These are phyloP conservation scores for Radiomyces spectabilis DNA, from an alignment of 192 early-diverging fungal genomes.

Conservation along the genomic window DNA sequence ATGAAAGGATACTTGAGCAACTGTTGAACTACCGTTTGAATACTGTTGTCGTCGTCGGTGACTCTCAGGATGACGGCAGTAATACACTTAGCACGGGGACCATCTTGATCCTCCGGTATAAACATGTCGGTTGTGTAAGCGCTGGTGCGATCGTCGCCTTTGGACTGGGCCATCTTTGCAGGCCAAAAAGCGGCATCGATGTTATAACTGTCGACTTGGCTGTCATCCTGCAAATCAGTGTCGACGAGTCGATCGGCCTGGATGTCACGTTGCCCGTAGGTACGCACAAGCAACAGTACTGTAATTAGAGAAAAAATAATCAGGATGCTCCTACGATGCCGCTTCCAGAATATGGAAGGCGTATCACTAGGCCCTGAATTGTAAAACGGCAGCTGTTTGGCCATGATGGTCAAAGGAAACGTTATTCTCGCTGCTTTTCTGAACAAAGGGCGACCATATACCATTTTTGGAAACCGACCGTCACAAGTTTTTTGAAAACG, in stretches of 20 bases:
- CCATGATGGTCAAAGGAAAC: too few species aligned
- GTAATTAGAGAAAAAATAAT: background rate
- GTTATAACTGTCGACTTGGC: too few species aligned
- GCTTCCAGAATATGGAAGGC: background rate
- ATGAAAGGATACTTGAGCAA: constrained; percentile 45
- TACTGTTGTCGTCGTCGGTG: constrained; percentile 8
- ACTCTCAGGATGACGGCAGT: constrained; percentile 41
- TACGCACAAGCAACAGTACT: background rate
- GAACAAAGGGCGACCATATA: too few species aligned
- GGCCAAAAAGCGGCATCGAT: background rate
- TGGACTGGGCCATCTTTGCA: background rate
- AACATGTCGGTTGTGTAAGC: constrained; percentile 4
- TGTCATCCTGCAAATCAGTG: background rate
- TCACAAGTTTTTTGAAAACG: too few species aligned
- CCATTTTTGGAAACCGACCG: too few species aligned
- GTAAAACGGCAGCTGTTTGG: background rate
- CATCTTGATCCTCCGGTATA: constrained; percentile 4
- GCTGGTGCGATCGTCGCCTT: background rate
- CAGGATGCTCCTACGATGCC: background rate
- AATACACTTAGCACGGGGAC: too few species aligned
- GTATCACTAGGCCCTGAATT: background rate
- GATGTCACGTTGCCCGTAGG: background rate
- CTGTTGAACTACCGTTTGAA: constrained; percentile 35
- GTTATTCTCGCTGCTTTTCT: too few species aligned
- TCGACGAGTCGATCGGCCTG: background rate